Evolutionary conservation across 257 asterid species (phyloP), one percentile per base, ranked within the genome.

Genomic region (Plantago ovata): DNA sequence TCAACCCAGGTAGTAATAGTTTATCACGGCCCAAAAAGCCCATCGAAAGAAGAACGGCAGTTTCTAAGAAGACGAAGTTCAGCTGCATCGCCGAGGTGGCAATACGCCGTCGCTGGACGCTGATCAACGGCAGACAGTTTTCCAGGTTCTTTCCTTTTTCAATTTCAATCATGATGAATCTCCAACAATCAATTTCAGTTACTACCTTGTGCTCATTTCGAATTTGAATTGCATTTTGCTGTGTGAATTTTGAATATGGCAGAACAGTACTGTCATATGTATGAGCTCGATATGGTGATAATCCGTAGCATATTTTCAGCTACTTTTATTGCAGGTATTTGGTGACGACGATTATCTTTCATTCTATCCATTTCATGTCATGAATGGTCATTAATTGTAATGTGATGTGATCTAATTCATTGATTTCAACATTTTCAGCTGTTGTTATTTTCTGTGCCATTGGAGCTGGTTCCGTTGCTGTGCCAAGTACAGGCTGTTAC

Each of bases 401-500:
- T 20, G 44, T 9, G 43, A 28, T 60, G 40, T 23, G 22, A 16
- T 64, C 9, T 64, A 41, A 48, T 60, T 68, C 36, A 46, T 28
- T 13, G 23, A 33, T 70, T 62, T 23, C 36, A 54, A 14, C 64
- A 12, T 58, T 48, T 76, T 72, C 83, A 76, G n/a, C n/a, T n/a
- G 96, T 74, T 73, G 75, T 81, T 61, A 16, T 83, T 48, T 63
- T 74, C 23, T 67, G 80, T 56, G 73, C 87, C 11, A 51, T 58
- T 50, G 94, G 82, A 75, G 89, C 70, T 65, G 81, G 53, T 72
- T 71, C 95, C 46, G 92, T 91, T 66, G 84, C 66, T 62, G 81
- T 85, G 21, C 98, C 98, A 18, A 81, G 66, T 58, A 76, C 95
- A 67, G 71, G 70, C 69, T 90, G 98, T 74, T 87, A 82, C 70